Conservation (phyloP, 1,284 basidiomycete species). For the Heterobasidion irregulare region DNA sequence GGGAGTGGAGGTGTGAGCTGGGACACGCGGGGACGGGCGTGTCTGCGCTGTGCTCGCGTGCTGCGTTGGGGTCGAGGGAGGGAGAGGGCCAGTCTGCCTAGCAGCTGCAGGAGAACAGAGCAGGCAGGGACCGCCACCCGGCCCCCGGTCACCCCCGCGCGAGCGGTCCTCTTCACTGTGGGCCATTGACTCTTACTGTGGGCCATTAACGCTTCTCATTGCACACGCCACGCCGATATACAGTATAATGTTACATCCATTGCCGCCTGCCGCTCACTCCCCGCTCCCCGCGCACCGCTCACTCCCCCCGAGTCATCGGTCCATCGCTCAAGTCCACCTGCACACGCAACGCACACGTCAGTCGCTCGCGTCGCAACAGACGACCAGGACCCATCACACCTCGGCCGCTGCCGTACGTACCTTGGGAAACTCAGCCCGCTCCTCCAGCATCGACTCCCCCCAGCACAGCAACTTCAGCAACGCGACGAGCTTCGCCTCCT, state of each 20-base stretch:
- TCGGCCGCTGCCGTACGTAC: conserved; percentile 25
- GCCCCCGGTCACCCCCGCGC: no score
- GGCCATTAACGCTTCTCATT: no score
- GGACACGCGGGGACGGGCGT: conserved; percentile 6
- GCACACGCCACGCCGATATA: no score
- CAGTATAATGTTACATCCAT: no score
- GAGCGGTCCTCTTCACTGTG: no score
- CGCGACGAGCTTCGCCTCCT: conserved; percentile 86
- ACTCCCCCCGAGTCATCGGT: not conserved
- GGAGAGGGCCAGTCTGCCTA: no score
- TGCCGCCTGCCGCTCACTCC: no score
- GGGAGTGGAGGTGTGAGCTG: conserved; percentile 11
- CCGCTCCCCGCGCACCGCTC: no score
- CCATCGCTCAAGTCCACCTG: conserved; percentile 9
- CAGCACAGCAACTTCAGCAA: conserved; percentile 81
- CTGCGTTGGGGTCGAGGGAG: conserved; percentile 2
- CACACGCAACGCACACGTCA: not conserved
- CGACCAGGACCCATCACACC: not conserved
- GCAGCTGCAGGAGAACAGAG: conserved; percentile 8
- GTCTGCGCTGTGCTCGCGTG: conserved; percentile 5
- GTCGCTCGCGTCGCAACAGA: not conserved
- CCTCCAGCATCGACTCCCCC: conserved; percentile 79
- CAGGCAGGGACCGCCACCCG: not conserved
- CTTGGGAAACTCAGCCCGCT: conserved; percentile 71
- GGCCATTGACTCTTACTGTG: no score